Percentiles rank a stretch among this genome's conserved stretches.
Conservation (phyloP, 345 rosid genomes). For the Syzygium oleosum region DNA sequence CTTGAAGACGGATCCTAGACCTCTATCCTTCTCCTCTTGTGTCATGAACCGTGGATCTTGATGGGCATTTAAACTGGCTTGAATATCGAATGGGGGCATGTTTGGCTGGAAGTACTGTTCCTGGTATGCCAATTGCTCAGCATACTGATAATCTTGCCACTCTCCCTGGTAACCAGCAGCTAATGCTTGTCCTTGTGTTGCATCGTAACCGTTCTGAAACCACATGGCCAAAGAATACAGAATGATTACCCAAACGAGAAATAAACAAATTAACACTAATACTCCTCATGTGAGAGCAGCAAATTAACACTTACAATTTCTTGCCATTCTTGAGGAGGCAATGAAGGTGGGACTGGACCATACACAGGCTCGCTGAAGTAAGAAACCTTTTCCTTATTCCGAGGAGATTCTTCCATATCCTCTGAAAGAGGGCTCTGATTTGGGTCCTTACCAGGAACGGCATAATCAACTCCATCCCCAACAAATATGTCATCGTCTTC, state of each 20-base stretch:
- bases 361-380: slow-evolving; percentile 70
- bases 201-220: slow-evolving; percentile 70
- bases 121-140: slow-evolving; percentile 72
- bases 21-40: slow-evolving; percentile 97
- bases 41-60: slow-evolving; percentile 91
- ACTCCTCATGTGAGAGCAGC: neutral
- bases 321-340: slow-evolving; percentile 71
- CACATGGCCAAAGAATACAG: neutral
- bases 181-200: slow-evolving; percentile 61
- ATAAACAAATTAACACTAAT: neutral
- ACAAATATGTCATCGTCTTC: slow-evolving; percentile 86
- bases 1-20: slow-evolving; percentile 97
- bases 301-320: slow-evolving; percentile 42
- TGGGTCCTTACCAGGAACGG: slow-evolving; percentile 69
- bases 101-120: slow-evolving; percentile 76
- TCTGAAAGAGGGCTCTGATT: slow-evolving; percentile 86
- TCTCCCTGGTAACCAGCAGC: slow-evolving; percentile 72
- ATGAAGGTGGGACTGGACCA: slow-evolving; percentile 75
- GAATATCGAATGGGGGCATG: slow-evolving; percentile 55
- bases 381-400: slow-evolving; percentile 64
- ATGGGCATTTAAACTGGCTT: slow-evolving; percentile 25
- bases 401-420: slow-evolving; percentile 99
- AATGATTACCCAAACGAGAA: neutral
- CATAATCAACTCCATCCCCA: slow-evolving; percentile 77
- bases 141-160: slow-evolving; percentile 91